Evolutionary conservation across 1,139 yeast species (phyloP), one percentile per base, ranked within the genome.

Genomic region (Nakaseomyces nivariensis): DNA sequence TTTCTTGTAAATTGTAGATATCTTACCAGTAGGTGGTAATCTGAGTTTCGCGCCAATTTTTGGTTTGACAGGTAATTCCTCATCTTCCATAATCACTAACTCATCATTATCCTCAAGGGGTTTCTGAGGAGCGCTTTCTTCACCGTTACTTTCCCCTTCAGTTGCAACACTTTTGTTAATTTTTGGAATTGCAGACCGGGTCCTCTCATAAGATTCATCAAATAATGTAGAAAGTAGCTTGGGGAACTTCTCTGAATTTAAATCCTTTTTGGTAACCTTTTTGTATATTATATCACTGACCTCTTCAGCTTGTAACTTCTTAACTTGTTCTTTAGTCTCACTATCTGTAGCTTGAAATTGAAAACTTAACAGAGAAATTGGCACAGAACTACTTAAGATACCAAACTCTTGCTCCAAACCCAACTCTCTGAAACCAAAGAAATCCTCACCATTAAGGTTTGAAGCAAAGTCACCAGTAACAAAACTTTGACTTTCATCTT

Each of bases 341-440:
- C 82, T 76, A 53, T 76, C 79, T 51, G 80, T 81, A 43, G 88
- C 72, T 54, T 85, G 77, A 31, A 94, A 85, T 59, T 90, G 97
- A 17, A 65, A 60, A 11, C 69, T 62, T 43, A 94, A 71, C 49
- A 94, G 71, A 66, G 92, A 95, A 46, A 94, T 73, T 1, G 99
- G 98, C 37, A 94, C 89, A 0, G 96, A 79, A 4, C 89, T 77
- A 33, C 92, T 84, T 50, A 90, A 70, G 66, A 90, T 72, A n/a
- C 94, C 90, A 66, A 87, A 84, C 65, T 94, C 99, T 61, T 84
- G 86, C 61, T 92, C 98, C 55, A 94, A 72, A 0, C 98, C 98
- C 46, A 94, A 73, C 58, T 90, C 97, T 61, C 79, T 85, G 72
- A 94, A 94, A 0, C 99, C 99, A 71, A 94, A 94, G 74, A 90